Percentiles rank a stretch among this genome's conserved stretches.
Conservation (phyloP, 192 early-diverging fungal genomes). For the Linnemannia schmuckeri region DNA sequence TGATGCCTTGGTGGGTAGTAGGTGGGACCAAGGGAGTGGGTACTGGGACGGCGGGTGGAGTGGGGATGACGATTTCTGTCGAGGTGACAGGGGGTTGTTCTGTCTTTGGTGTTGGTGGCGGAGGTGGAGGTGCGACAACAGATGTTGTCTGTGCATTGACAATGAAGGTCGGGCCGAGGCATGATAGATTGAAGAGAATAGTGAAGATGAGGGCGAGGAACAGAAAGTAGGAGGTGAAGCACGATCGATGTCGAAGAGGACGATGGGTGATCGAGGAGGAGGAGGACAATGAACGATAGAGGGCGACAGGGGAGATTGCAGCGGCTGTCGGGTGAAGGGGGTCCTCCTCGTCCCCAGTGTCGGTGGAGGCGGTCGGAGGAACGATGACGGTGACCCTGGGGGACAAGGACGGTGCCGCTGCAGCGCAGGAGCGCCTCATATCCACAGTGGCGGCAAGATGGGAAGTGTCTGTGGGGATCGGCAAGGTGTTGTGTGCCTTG, state of each 20-base stretch:
- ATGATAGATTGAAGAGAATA: not conserved
- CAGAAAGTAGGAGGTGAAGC: not conserved
- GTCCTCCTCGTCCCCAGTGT: not conserved
- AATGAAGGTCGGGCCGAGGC: not conserved
- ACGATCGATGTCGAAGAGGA: not conserved
- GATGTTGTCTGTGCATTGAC: not conserved
- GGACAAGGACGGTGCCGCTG: slow-evolving; percentile 23
- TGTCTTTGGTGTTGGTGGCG: not conserved
- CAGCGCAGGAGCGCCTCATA: slow-evolving; percentile 34
- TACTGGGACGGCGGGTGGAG: not conserved
- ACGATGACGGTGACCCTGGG: not conserved
- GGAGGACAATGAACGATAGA: not conserved
- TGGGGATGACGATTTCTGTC: not conserved
- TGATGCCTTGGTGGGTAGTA: not conserved
- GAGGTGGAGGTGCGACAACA: not conserved
- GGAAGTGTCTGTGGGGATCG: not conserved
- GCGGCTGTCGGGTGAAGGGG: not conserved
- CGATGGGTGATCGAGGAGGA: not conserved
- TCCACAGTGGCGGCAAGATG: not conserved
- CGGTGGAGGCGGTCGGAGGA: too few species aligned
- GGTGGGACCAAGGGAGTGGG: not conserved
- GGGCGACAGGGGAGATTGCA: slow-evolving; percentile 18
- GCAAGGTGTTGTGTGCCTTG: slow-evolving; percentile 1
- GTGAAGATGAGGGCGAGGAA: not conserved
- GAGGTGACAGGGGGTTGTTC: slow-evolving; percentile 3